These are phyloP conservation scores for Globisporangium takayamanum DNA, from an alignment of 352 stramenopile species.

Conservation along the genomic window DNA sequence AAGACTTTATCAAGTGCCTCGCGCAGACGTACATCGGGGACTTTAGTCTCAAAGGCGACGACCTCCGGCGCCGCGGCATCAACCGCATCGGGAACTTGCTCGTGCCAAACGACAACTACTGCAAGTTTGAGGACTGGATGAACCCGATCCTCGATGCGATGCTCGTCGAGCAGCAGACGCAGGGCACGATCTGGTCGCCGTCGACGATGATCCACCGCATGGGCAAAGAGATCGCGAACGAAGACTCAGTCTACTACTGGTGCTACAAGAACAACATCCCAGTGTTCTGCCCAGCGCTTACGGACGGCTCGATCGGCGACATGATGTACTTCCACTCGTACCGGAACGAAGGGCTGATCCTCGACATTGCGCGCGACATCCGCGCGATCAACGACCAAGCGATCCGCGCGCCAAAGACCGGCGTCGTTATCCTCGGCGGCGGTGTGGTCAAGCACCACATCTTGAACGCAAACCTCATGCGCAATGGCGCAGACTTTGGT, in stretches of 20 bases:
- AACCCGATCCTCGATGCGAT: slow-evolving; percentile 96
- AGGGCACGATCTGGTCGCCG: slow-evolving; percentile 92
- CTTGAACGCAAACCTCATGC: slow-evolving; percentile 99
- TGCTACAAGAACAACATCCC: slow-evolving; percentile 99
- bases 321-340: slow-evolving; percentile 99
- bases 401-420: slow-evolving; percentile 92
- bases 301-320: slow-evolving; percentile 98
- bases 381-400: slow-evolving; percentile 97
- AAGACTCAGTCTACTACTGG: slow-evolving; percentile 99
- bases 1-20: slow-evolving; percentile 99
- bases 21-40: slow-evolving; percentile 97
- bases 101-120: slow-evolving; percentile 99
- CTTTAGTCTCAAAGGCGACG: slow-evolving; percentile 92
- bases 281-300: slow-evolving; percentile 98
- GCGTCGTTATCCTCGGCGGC: slow-evolving; percentile 98
- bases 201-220: slow-evolving; percentile 95
- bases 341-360: slow-evolving; percentile 94
- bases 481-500: slow-evolving; percentile 98
- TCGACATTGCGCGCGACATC: slow-evolving; percentile 98
- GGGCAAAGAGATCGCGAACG: slow-evolving; percentile 98
- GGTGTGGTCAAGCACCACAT: slow-evolving; percentile 99
- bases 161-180: slow-evolving; percentile 95
- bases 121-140: slow-evolving; percentile 96
- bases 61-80: slow-evolving; percentile 93
- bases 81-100: slow-evolving; percentile 99